Evolutionary conservation across 2,329 filamentous ascomycete genomes (phyloP).

Genomic region (Podosphaera leucotricha): DNA sequence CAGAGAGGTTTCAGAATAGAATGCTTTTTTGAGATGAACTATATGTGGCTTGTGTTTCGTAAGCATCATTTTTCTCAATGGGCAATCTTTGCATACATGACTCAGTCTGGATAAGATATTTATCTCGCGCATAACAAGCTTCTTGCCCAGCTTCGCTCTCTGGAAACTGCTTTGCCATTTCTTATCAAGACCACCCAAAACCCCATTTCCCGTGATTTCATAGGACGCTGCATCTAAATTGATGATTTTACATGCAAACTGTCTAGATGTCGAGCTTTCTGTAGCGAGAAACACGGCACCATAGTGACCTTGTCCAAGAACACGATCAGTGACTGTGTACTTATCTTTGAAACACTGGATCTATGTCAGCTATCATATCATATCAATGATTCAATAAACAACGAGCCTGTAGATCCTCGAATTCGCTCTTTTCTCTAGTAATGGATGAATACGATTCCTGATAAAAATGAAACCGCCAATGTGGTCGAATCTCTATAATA

Average conservation of each 20-base stretch:
- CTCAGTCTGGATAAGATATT: conserved; percentile 28
- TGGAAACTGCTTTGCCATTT: conserved; percentile 6
- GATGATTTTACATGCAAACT: conserved; percentile 47
- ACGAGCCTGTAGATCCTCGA: conserved; percentile 17
- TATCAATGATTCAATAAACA: not conserved
- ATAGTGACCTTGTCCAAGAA: conserved; percentile 29
- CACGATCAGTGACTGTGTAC: conserved; percentile 24
- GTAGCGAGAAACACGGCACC: conserved; percentile 30
- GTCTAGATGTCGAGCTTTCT: conserved; percentile 27
- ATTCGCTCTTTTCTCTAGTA: conserved; percentile 10
- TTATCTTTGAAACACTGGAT: conserved; percentile 22
- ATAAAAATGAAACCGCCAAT: conserved; percentile 18
- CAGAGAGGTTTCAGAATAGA: conserved; percentile 24
- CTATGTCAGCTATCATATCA: conserved; percentile 1
- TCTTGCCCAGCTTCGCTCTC: conserved; percentile 13
- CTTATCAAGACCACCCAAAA: not conserved
- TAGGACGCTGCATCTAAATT: conserved; percentile 18
- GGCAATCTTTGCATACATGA: conserved; percentile 22
- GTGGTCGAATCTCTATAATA: conserved; percentile 19
- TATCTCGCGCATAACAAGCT: conserved; percentile 24
- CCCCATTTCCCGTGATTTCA: not conserved
- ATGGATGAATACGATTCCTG: conserved; percentile 8
- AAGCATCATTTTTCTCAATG: not conserved
- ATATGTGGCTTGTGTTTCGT: conserved; percentile 25
- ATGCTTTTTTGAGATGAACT: conserved; percentile 26